These are phyloP conservation scores for Juglanconis juglandina DNA, from an alignment of 2,329 filamentous ascomycete species.

Conservation along the genomic window DNA sequence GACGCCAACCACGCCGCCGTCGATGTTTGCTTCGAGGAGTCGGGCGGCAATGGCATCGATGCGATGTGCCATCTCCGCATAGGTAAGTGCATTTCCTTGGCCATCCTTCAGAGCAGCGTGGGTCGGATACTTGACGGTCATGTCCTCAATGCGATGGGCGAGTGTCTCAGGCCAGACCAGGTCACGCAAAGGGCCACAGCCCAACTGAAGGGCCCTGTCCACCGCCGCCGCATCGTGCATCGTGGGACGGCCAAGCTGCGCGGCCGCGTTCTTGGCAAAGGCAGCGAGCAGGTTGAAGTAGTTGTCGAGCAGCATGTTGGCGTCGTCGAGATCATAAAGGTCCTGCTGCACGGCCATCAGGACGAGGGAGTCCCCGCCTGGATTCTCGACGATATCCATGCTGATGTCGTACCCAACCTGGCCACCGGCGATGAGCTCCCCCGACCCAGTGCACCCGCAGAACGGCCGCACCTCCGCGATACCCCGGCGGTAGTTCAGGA, in stretches of 20 bases:
- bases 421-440: conserved; percentile 1
- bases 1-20: conserved; percentile 33
- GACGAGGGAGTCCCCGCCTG: conserved; percentile 8
- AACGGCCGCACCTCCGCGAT: neutral
- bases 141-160: conserved; percentile 33
- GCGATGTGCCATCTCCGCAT: conserved; percentile 30
- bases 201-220: conserved; percentile 17
- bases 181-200: neutral
- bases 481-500: conserved; percentile 28
- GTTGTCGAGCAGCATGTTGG: conserved; percentile 8
- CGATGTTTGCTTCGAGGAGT: conserved; percentile 22
- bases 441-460: neutral
- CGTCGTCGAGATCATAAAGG: neutral
- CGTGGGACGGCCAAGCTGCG: neutral
- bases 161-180: conserved; percentile 31
- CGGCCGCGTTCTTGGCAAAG: conserved; percentile 17
- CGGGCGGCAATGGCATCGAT: conserved; percentile 32
- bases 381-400: conserved; percentile 36
- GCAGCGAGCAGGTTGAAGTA: conserved; percentile 22
- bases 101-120: conserved; percentile 21
- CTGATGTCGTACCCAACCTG: conserved; percentile 27
- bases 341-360: neutral
- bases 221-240: neutral
- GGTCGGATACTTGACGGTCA: conserved; percentile 21
- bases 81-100: conserved; percentile 28